These are phyloP conservation scores for Omphalotus olearius DNA, from an alignment of 1,284 basidiomycete genomes.

Conservation along the genomic window DNA sequence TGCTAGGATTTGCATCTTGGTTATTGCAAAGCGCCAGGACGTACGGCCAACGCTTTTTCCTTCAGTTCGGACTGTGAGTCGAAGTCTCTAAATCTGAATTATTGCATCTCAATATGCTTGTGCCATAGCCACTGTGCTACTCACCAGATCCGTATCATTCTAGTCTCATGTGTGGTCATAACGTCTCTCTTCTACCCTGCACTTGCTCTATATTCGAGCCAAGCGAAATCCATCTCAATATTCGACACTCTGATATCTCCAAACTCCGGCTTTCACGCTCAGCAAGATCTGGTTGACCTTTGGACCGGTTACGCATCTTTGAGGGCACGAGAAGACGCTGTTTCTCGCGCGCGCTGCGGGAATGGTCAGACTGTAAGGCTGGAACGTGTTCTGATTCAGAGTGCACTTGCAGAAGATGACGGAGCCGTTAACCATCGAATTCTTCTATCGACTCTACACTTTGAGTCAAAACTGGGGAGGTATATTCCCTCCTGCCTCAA, in stretches of 20 bases:
- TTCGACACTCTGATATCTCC: constrained; percentile 58
- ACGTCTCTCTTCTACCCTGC: constrained; percentile 94
- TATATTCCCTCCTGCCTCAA: constrained; percentile 48
- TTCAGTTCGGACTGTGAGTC: constrained; percentile 73
- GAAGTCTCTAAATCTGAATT: constrained; percentile 5
- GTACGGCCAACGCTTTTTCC: constrained; percentile 51
- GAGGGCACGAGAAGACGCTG: constrained; percentile 64
- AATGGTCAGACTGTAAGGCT: constrained; percentile 71
- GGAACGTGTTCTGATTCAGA: constrained; percentile 71
- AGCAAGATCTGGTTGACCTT: constrained; percentile 61
- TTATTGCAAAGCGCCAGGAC: constrained; percentile 33
- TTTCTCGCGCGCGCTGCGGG: constrained; percentile 70
- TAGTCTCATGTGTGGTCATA: constrained; percentile 93
- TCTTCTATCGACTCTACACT: constrained; percentile 55
- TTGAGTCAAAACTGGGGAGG: constrained; percentile 56
- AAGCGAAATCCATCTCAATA: constrained; percentile 59
- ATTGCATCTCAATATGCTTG: constrained; percentile 9
- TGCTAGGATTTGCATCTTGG: constrained; percentile 27
- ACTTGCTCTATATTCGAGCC: constrained; percentile 77
- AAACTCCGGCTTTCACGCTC: constrained; percentile 46
- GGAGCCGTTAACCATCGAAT: constrained; percentile 59
- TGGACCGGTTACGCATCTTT: constrained; percentile 63
- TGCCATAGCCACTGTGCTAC: constrained; percentile 72
- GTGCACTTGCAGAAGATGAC: constrained; percentile 44
- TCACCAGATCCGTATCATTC: constrained; percentile 89